Conservation (phyloP, 306 rosid species). For the Prunus persica region Prunus_persica_NCBIv2 NC_034016.1:22463501-22464000, state of each 20-base stretch:
- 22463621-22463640: background rate
- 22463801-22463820: too few relatives aligned
- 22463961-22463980: conserved; percentile 40
- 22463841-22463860: conserved; percentile 54
- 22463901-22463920: conserved; percentile 72
- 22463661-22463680: too few relatives aligned
- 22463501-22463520: background rate
- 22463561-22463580: background rate
- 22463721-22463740: too few relatives aligned
- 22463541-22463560: background rate
- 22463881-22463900: conserved; percentile 72
- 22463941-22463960: conserved; percentile 56
- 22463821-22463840: conserved; percentile 43
- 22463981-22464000: conserved; percentile 68
- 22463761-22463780: too few relatives aligned
- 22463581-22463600: background rate
- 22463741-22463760: background rate
- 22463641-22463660: background rate
- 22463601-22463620: background rate
- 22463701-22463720: too few relatives aligned
- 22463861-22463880: conserved; percentile 59
- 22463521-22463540: background rate
- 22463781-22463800: too few relatives aligned
- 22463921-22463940: conserved; percentile 73
- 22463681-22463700: too few relatives aligned